These are phyloP conservation scores for Nyctanthes arbortristis DNA, from an alignment of 257 asterid genomes.

Conservation along the genomic window DNA sequence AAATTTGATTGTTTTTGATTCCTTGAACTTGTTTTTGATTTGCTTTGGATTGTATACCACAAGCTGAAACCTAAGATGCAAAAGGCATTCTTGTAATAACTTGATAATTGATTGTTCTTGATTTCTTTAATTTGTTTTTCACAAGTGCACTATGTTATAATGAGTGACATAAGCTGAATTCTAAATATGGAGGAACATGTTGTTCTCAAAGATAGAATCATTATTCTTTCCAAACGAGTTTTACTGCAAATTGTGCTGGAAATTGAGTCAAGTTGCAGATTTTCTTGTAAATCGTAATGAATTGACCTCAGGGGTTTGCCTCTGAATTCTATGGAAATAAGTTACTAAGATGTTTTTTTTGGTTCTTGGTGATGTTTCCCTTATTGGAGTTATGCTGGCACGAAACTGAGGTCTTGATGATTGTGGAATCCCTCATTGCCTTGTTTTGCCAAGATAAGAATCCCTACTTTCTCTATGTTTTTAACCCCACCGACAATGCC, in stretches of 20 bases:
- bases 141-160: too few species aligned
- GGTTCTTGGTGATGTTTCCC: constrained; percentile 10
- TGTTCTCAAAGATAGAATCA: too few species aligned
- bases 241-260: too few species aligned
- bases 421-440: constrained; percentile 14
- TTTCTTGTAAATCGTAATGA: constrained; percentile 6
- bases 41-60: neutral
- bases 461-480: neutral
- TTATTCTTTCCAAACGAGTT: too few species aligned
- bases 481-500: too few species aligned
- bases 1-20: neutral
- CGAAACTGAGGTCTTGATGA: constrained; percentile 9
- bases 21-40: neutral
- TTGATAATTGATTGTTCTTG: neutral
- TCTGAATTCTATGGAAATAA: neutral
- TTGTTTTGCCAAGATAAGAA: constrained; percentile 13
- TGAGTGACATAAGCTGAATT: neutral
- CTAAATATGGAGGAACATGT: too few species aligned
- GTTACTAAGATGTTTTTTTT: neutral
- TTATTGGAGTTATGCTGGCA: constrained; percentile 14
- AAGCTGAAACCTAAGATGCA: neutral
- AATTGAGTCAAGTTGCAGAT: neutral
- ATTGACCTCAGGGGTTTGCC: neutral
- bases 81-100: constrained; percentile 9
- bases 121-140: neutral